phyloP scores from a whole-genome alignment of 1,284 basidiomycete genomes.

The Rhodotorula sp. region DNA sequence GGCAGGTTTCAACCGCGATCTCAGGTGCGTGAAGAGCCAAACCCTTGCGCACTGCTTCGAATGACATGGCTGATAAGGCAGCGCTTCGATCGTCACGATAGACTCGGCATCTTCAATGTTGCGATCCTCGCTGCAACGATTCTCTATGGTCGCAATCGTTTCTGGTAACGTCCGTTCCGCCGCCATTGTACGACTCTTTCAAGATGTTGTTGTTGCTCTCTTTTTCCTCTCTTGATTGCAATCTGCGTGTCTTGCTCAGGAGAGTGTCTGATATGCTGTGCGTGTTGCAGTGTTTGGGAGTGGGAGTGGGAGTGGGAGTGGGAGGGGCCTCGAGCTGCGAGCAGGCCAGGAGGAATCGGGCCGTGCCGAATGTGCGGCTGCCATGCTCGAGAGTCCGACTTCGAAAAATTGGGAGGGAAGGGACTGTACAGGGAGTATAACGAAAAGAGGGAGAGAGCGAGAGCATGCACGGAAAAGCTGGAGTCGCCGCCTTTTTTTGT shows the following conservation, averaged over 20 bases:
- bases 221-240: background rate
- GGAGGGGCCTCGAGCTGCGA: background rate
- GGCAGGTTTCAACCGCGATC: conserved; percentile 67
- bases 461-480: background rate
- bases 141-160: conserved; percentile 6
- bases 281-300: too few species aligned
- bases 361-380: background rate
- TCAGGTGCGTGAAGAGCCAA: conserved; percentile 27
- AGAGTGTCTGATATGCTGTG: too few species aligned
- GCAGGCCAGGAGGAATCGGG: background rate
- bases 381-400: background rate
- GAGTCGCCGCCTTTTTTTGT: background rate
- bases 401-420: background rate
- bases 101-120: conserved; percentile 27
- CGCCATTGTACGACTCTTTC: background rate
- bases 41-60: background rate
- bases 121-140: background rate
- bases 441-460: background rate
- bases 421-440: background rate
- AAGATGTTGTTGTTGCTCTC: background rate
- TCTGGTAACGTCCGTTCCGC: background rate
- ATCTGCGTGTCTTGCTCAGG: background rate
- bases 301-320: too few species aligned
- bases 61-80: background rate
- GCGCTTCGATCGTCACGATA: background rate